Conservation (phyloP, 345 rosid species). For the Balakata baccata region DNA sequence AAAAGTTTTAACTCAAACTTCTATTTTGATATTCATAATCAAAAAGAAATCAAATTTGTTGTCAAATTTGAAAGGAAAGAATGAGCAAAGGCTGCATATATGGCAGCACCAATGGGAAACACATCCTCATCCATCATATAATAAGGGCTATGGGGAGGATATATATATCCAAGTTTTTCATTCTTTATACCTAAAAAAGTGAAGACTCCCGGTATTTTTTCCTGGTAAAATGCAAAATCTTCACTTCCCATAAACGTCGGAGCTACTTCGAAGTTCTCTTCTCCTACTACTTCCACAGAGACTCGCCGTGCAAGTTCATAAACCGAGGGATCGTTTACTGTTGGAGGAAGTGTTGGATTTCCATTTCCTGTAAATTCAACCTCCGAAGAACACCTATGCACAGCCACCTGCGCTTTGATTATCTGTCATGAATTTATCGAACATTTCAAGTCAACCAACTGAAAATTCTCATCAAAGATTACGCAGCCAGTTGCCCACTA, state of each 20-base stretch:
- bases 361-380: slow-evolving; percentile 41
- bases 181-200: slow-evolving; percentile 41
- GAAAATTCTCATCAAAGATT: not conserved
- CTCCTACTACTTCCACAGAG: slow-evolving; percentile 40
- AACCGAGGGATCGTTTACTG: slow-evolving; percentile 37
- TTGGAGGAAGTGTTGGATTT: slow-evolving; percentile 50
- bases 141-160: slow-evolving; percentile 54
- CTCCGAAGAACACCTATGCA: slow-evolving; percentile 50
- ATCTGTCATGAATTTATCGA: slow-evolving; percentile 31
- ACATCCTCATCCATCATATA: slow-evolving; percentile 52
- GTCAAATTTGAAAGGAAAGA: slow-evolving; percentile 34
- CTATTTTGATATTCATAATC: not conserved
- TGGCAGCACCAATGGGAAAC: slow-evolving; percentile 51
- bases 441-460: not conserved
- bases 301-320: slow-evolving; percentile 33
- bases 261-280: slow-evolving; percentile 38
- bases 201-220: slow-evolving; percentile 48
- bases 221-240: slow-evolving; percentile 54
- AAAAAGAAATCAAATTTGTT: not conserved
- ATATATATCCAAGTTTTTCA: slow-evolving; percentile 34
- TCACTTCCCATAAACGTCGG: slow-evolving; percentile 55
- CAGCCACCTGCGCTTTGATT: slow-evolving; percentile 51
- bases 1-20: not conserved
- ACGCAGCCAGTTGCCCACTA: no score
- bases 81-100: slow-evolving; percentile 48